phyloP scores from a whole-genome alignment of 495 filamentous ascomycete species.

The Talaromyces trachyspermus region DNA sequence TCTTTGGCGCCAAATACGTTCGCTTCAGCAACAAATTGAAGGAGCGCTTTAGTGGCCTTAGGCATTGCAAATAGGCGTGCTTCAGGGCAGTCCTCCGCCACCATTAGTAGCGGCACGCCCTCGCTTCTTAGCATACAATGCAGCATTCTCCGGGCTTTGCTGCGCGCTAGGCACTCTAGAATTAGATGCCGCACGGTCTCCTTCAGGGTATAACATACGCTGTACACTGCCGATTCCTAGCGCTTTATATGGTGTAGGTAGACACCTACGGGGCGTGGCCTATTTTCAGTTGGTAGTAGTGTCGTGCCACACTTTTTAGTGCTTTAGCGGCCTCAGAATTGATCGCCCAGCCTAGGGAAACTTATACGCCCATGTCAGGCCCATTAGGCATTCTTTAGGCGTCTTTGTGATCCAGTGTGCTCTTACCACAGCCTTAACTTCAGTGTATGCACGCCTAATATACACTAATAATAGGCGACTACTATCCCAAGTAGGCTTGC shows the following conservation, averaged over 20 bases:
- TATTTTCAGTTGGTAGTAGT: conserved; percentile 4
- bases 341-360: background rate
- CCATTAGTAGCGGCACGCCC: background rate
- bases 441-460: background rate
- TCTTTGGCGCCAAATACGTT: background rate
- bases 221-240: background rate
- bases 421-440: background rate
- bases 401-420: background rate
- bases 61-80: background rate
- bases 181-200: background rate
- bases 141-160: background rate
- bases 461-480: background rate
- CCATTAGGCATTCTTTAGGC: background rate
- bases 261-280: background rate
- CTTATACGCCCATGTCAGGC: background rate
- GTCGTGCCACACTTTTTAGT: conserved; percentile 1
- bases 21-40: background rate
- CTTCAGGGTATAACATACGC: background rate
- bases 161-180: background rate
- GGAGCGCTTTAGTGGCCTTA: background rate
- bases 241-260: background rate
- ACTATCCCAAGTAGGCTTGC: background rate
- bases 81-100: background rate
- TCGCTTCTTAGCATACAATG: background rate
- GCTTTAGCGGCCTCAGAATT: background rate